Evolutionary conservation across 2,329 filamentous ascomycete species (phyloP), one percentile per base, ranked within the genome.

Genomic region (Lecanicillium sp.): DNA sequence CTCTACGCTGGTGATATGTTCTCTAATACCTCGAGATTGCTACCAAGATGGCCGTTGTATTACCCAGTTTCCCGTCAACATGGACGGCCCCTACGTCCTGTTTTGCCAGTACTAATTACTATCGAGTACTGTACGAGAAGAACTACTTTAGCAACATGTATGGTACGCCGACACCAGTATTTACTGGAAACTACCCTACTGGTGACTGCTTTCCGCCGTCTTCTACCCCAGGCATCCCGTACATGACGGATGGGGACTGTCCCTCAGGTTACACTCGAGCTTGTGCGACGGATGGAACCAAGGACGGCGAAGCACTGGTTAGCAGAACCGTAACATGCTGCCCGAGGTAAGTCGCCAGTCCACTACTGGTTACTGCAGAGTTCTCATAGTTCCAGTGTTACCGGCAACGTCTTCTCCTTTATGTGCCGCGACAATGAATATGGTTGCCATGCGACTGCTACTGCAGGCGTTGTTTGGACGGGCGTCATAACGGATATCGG

Each of bases 21-120:
- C n/a, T n/a, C n/a, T n/a, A n/a, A n/a, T n/a, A n/a, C n/a, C n/a
- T n/a, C n/a, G n/a, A n/a, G n/a, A n/a, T n/a, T n/a, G n/a, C n/a
- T n/a, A n/a, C n/a, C n/a, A n/a, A n/a, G n/a, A n/a, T n/a, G n/a
- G n/a, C n/a, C n/a, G n/a, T n/a, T n/a, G n/a, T n/a, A n/a, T n/a
- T 40, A 8, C 34, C 36, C 13, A 39, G 40, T 22, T 32, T 44
- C 17, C 33, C 42, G 14, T 39, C 42, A 7, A 18, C 42, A 17
- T 46, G 44, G 44, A 42, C 42, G 6, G 42, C 39, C 4, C 39
- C 44, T 9, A 33, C 39, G 20, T 42, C 39, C 27, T 46, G 44
- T 27, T 42, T 44, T 29, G 39, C 36, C 17, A 40, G 38, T 28
- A 40, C 38, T 11, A 40, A 40, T 25, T 40, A 40, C 33, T 40